Conservation (phyloP, 768 basidiomycete genomes). For the Auricularia sp. region DNA sequence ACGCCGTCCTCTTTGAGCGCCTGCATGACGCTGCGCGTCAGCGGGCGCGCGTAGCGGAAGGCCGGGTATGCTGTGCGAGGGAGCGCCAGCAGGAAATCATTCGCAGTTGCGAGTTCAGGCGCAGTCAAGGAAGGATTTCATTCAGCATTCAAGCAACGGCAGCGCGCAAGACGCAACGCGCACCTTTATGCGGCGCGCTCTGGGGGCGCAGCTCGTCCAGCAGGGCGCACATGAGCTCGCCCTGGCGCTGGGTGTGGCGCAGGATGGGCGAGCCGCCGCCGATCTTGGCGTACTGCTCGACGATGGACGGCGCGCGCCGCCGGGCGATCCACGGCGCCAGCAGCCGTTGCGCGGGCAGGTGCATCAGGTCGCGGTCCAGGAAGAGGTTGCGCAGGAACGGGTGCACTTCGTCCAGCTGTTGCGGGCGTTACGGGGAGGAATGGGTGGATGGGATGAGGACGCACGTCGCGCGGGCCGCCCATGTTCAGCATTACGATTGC, state of each 20-base stretch:
- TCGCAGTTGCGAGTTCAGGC: no score
- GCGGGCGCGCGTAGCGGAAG: conserved; percentile 85
- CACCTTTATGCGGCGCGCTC: conserved; percentile 65
- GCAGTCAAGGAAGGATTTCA: no score
- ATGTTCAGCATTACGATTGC: conserved; percentile 98
- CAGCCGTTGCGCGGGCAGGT: conserved; percentile 81
- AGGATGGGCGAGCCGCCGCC: conserved; percentile 97
- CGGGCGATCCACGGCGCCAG: conserved; percentile 84
- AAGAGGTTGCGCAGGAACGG: conserved; percentile 91
- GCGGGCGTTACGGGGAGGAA: conserved; percentile 10
- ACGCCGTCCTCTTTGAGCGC: conserved; percentile 89
- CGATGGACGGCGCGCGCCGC: conserved; percentile 84
- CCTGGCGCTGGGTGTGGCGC: conserved; percentile 79
- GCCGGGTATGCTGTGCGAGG: conserved; percentile 88
- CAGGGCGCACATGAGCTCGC: conserved; percentile 78
- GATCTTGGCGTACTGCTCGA: conserved; percentile 82
- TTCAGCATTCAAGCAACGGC: no score
- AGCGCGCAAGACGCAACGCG: no score
- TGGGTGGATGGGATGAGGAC: conserved; percentile 17
- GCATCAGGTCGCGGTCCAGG: conserved; percentile 85
- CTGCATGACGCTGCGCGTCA: conserved; percentile 72
- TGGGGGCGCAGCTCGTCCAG: conserved; percentile 91
- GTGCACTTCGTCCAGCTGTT: conserved; percentile 81
- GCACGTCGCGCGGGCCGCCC: conserved; percentile 91
- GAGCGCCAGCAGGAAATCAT: no score